Evolutionary conservation across 2,329 filamentous ascomycete species (phyloP).

Genomic region (Fusarium palustre): DNA sequence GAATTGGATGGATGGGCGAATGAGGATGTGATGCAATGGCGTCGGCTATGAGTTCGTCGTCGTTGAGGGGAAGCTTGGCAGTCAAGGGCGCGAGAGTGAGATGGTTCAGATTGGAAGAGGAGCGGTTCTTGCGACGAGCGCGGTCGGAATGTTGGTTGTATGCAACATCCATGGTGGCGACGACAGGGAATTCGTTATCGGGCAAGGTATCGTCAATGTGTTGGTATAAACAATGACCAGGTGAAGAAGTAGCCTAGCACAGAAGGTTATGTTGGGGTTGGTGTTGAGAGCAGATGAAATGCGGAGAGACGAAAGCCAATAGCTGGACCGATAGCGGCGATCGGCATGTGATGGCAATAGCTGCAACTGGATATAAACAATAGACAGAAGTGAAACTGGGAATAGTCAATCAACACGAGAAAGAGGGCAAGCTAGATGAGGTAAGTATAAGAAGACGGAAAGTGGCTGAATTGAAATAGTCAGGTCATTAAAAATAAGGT

Average conservation of each 20-base stretch:
- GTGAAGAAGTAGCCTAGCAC: conserved; percentile 9
- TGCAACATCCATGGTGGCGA: conserved; percentile 64
- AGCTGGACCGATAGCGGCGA: conserved; percentile 31
- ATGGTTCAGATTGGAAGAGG: conserved; percentile 69
- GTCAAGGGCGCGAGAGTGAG: conserved; percentile 74
- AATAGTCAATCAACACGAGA: conserved; percentile 16
- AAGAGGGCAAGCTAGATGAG: conserved; percentile 10
- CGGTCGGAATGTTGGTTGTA: conserved; percentile 71
- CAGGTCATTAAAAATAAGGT: conserved; percentile 2
- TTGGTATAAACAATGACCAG: conserved; percentile 6
- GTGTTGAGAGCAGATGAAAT: conserved; percentile 35
- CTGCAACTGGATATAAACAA: conserved; percentile 6
- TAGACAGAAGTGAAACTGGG: conserved; percentile 11
- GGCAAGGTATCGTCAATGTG: background rate
- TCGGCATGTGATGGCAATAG: conserved; percentile 43
- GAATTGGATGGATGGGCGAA: conserved; percentile 48
- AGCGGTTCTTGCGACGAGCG: conserved; percentile 68
- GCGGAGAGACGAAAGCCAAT: conserved; percentile 33
- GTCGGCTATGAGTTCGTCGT: conserved; percentile 61
- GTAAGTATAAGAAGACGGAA: conserved; percentile 11
- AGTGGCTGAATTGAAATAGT: conserved; percentile 11
- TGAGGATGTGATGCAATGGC: conserved; percentile 34
- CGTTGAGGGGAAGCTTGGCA: conserved; percentile 68
- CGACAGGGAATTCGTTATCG: background rate
- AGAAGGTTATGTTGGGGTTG: conserved; percentile 13